Evolutionary conservation across 2,329 filamentous ascomycete genomes (phyloP), one percentile per base, ranked within the genome.

Genomic region (Stagonosporopsis vannaccii): DNA sequence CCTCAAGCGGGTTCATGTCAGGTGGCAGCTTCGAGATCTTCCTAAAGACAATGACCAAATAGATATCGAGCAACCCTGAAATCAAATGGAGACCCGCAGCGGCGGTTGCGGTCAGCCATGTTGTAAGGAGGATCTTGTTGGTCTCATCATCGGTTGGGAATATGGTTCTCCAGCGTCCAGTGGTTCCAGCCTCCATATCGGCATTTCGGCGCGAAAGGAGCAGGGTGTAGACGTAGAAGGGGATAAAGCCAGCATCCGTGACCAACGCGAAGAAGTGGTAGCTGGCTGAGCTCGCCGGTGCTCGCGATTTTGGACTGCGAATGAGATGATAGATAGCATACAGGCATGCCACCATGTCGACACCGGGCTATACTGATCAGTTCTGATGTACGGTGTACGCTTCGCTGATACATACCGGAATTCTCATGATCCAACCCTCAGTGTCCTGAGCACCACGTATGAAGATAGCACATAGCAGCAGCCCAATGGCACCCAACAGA

Each of bases 1-100:
- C 87, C 73, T 97, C 93, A 13, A 98, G 82, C 1, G 94, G 94
- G 73, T 98, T 98, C 90, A 97, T 92, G 70, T 98, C 94, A 0
- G 94, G 93, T 6, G 94, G 94, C 73, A 97, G 84, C 19, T 83
- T 81, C 5, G 87, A 82, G 67, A 98, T 97, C 70, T 90, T 89
- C 36, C 88, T 86, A 85, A 97, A 98, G 65, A 90, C 85, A 48
- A 90, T 73, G 15, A 87, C 86, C 23, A 98, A 81, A 78, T 90
- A 97, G 28, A 91, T 72, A 5, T 91, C 91, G 32, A 96, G 79
- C 17, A 81, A 75, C 1, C 95, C 76, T 1, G 91, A 91, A 9
- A 91, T 61, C 0, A 90, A 67, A 72, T 97, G 92, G 19, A 96
- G 72, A 1, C 83, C 86, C 12, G 84, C 88, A 8, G 87, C 82